Evolutionary conservation across 2,329 filamentous ascomycete genomes (phyloP).

Genomic region (Monosporascus cannonballus): DNA sequence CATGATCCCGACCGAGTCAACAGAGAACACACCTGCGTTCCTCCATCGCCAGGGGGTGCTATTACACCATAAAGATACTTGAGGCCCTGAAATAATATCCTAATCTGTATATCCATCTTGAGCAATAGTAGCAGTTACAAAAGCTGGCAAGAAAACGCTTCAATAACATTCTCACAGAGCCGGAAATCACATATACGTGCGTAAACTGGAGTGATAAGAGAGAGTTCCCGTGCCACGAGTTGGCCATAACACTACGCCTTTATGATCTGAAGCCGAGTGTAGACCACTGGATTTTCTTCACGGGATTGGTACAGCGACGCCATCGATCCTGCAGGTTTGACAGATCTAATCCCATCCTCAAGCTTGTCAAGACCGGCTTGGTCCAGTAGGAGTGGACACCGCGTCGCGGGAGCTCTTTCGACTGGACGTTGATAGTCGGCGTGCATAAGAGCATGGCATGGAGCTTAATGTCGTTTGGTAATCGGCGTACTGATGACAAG

Average conservation of each 20-base stretch:
- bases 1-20: neutral
- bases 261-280: slow-evolving; percentile 6
- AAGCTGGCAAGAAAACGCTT: slow-evolving; percentile 32
- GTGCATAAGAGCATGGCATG: slow-evolving; percentile 20
- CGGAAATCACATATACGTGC: neutral
- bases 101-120: slow-evolving; percentile 56
- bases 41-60: slow-evolving; percentile 75
- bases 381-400: slow-evolving; percentile 16
- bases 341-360: slow-evolving; percentile 1
- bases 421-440: slow-evolving; percentile 14
- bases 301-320: slow-evolving; percentile 10
- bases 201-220: neutral
- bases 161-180: slow-evolving; percentile 11
- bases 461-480: slow-evolving; percentile 17
- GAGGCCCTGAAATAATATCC: slow-evolving; percentile 59
- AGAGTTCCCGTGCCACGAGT: neutral
- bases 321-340: slow-evolving; percentile 12
- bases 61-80: slow-evolving; percentile 76
- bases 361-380: slow-evolving; percentile 11
- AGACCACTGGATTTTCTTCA: neutral
- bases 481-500: slow-evolving; percentile 14
- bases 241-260: slow-evolving; percentile 1
- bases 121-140: slow-evolving; percentile 47
- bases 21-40: slow-evolving; percentile 58
- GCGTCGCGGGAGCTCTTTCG: slow-evolving; percentile 10